Evolutionary conservation across 2,329 filamentous ascomycete species (phyloP).

Genomic region (Colletotrichum lentis): DNA sequence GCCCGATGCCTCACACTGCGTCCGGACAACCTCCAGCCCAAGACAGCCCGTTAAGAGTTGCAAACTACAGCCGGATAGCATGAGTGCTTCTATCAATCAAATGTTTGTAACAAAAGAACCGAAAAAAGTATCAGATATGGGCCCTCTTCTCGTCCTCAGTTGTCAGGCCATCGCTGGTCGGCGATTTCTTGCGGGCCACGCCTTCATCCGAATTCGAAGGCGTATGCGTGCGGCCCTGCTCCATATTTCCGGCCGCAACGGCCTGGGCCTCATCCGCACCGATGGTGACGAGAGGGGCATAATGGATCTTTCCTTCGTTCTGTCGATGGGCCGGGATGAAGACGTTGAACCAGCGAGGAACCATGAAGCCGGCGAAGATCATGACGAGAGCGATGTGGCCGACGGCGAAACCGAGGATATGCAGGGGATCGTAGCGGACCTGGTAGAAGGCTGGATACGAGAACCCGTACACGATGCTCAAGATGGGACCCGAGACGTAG

Average conservation of each 20-base stretch:
- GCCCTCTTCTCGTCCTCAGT: slow-evolving; percentile 8
- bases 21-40: too few relatives aligned
- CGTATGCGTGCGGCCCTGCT: slow-evolving; percentile 13
- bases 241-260: slow-evolving; percentile 20
- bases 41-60: too few relatives aligned
- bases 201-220: slow-evolving; percentile 4
- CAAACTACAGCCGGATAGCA: not conserved
- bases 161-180: slow-evolving; percentile 12
- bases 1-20: too few relatives aligned
- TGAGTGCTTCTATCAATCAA: not conserved
- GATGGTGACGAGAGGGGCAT: slow-evolving; percentile 36
- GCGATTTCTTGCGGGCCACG: slow-evolving; percentile 9
- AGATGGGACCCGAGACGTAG: slow-evolving; percentile 58
- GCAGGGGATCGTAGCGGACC: slow-evolving; percentile 58
- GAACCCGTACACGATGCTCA: slow-evolving; percentile 62
- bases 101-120: not conserved
- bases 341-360: slow-evolving; percentile 63
- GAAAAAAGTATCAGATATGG: not conserved
- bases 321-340: slow-evolving; percentile 59
- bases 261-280: slow-evolving; percentile 36
- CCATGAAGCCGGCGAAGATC: slow-evolving; percentile 57
- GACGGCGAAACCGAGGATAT: slow-evolving; percentile 59
- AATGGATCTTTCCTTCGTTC: slow-evolving; percentile 53
- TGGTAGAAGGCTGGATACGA: slow-evolving; percentile 60
- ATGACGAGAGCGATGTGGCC: slow-evolving; percentile 57